A percentile compares a stretch with the other conserved stretches of the same genome.
These are phyloP conservation scores for Ceratobasidium sp. DNA, from an alignment of 1,284 basidiomycete species.

Conservation along the genomic window DNA sequence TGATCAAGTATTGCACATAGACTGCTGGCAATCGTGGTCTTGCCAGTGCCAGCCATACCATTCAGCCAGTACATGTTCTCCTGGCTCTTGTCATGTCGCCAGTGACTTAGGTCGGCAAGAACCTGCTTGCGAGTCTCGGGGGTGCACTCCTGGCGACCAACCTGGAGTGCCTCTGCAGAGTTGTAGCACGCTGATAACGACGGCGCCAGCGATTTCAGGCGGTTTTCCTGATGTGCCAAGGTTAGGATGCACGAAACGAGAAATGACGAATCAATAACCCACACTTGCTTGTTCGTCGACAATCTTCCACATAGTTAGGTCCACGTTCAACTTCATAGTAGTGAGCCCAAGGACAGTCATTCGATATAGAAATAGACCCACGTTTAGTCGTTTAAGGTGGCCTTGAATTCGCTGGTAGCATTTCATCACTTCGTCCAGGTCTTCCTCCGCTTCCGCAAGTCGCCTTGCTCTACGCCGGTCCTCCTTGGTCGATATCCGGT, in stretches of 20 bases:
- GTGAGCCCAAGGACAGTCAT: background rate
- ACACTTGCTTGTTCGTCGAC: background rate
- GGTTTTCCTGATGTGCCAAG: background rate
- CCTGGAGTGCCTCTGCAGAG: background rate
- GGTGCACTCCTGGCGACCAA: background rate
- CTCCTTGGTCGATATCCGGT: background rate
- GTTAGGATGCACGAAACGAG: background rate
- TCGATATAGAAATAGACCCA: background rate
- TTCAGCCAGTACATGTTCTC: slow-evolving; percentile 13
- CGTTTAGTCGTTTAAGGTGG: background rate
- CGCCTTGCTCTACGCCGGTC: background rate
- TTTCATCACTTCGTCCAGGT: background rate
- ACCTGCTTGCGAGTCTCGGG: slow-evolving; percentile 5
- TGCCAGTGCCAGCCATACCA: slow-evolving; percentile 40
- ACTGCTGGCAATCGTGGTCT: slow-evolving; percentile 37
- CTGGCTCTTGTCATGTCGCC: background rate
- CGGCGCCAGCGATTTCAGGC: background rate
- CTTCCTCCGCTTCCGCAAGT: background rate
- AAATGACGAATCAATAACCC: background rate
- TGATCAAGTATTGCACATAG: background rate
- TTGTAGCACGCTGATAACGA: background rate
- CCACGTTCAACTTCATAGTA: background rate
- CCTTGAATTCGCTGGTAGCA: background rate
- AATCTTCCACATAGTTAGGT: slow-evolving; percentile 2
- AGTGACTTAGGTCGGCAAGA: background rate